Evolutionary conservation across 805 yeast species (phyloP), one percentile per base, ranked within the genome.

Genomic region (Kodamaea jinghongensis): DNA sequence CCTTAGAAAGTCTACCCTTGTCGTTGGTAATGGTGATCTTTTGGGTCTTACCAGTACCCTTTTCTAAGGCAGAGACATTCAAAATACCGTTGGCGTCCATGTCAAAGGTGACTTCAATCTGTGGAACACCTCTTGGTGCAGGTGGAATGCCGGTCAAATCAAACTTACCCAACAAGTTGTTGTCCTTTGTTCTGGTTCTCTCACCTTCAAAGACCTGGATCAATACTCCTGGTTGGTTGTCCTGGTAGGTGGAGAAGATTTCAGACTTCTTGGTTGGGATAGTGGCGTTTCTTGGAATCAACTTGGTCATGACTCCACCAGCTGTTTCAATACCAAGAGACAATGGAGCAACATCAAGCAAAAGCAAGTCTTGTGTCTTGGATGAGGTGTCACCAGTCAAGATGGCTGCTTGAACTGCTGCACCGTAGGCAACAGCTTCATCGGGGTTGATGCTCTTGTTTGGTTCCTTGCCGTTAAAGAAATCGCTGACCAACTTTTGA

Each of bases 391-490:
- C 96, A 68, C 98, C 98, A 41, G 95, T 81, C 51, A 91, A 75
- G 54, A 91, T 95, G 75, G 98, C 98, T 43, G 96, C 98, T 76
- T 91, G 99, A 49, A 91, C 97, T 49, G 99, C 97, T 46, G 98
- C 98, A 79, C 99, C 99, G 58, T 83, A 91, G 31, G 98, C 99
- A 60, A 91, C 98, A 65, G 99, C 99, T 77, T 91, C 99, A 73
- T 91, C 99, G 49, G 99, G 98, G 76, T 91, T 91, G 61, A 91
- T 91, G 58, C 96, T 91, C 79, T 90, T 91, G 53, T 96, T 87
- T 51, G 95, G 91, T 71, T 89, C 89, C 78, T 93, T 91, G 58
- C 96, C 96, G 60, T 84, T 81, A 63, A 91, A 91, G 79, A 70
- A 89, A 50, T 83, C 78, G 71, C 91, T 95, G 54, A 91, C 78